Percentiles rank a stretch among this genome's conserved stretches.
Conservation (phyloP, 768 basidiomycete genomes). For the Hypholoma fasciculare region DNA sequence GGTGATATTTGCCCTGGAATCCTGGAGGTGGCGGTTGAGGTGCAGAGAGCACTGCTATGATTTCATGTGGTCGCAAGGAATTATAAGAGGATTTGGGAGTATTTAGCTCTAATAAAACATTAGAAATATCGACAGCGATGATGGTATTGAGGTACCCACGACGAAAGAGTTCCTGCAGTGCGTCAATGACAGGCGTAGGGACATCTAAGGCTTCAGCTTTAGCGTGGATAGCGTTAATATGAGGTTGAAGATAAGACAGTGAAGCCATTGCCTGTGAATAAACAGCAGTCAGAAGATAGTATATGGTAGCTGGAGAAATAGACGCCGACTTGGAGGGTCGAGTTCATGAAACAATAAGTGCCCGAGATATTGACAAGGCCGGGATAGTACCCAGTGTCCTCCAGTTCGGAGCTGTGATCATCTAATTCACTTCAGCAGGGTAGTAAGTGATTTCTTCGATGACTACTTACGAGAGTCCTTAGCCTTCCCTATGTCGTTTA, state of each 20-base stretch:
- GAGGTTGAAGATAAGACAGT: constrained; percentile 75
- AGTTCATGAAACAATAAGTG: constrained; percentile 98
- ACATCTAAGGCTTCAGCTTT: constrained; percentile 81
- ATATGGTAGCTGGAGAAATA: not conserved
- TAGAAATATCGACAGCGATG: constrained; percentile 4
- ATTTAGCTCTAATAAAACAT: constrained; percentile 55
- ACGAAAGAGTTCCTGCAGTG: constrained; percentile 68
- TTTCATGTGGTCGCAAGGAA: constrained; percentile 68
- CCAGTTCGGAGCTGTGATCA: constrained; percentile 20
- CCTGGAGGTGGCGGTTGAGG: constrained; percentile 41
- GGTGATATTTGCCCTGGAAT: constrained; percentile 28
- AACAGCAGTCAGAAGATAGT: not conserved
- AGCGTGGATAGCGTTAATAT: constrained; percentile 73
- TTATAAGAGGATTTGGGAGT: constrained; percentile 55
- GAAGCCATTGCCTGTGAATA: constrained; percentile 80
- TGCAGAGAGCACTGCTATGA: constrained; percentile 69
- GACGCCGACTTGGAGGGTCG: constrained; percentile 76
- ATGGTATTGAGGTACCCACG: constrained; percentile 40
- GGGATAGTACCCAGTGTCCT: constrained; percentile 64
- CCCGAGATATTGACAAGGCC: constrained; percentile 96
- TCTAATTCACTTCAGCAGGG: not conserved
- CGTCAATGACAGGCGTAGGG: constrained; percentile 84
- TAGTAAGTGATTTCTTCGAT: not conserved
- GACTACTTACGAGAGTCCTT: constrained; percentile 16
- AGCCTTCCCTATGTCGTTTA: constrained; percentile 35